Conservation (phyloP, 2,329 filamentous ascomycete species). For the Fusarium sp. region DNA sequence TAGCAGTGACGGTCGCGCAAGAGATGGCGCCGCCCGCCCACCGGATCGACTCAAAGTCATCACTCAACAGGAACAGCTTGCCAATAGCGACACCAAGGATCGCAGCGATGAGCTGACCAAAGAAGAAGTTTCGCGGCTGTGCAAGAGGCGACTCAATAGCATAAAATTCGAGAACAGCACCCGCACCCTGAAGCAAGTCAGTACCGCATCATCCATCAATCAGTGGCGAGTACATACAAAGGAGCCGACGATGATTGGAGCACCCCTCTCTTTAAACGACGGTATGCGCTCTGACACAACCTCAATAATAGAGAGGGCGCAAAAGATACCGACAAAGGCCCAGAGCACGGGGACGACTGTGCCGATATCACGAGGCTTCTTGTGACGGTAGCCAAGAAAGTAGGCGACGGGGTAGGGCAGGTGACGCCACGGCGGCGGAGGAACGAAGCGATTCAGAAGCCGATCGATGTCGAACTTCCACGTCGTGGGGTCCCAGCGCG, state of each 20-base stretch:
- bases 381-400: conserved; percentile 73
- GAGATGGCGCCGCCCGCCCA: conserved; percentile 75
- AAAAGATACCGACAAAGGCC: conserved; percentile 74
- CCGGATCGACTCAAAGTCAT: conserved; percentile 62
- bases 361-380: conserved; percentile 57
- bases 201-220: neutral
- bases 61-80: conserved; percentile 71
- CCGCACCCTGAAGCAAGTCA: conserved; percentile 68
- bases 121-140: conserved; percentile 76
- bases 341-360: conserved; percentile 71
- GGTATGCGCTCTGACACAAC: conserved; percentile 66
- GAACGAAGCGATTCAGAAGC: conserved; percentile 78
- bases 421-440: conserved; percentile 71
- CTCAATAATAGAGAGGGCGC: conserved; percentile 70
- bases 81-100: conserved; percentile 70
- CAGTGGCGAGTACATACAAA: conserved; percentile 65
- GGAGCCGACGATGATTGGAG: conserved; percentile 74
- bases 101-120: conserved; percentile 75
- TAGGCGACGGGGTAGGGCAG: conserved; percentile 75
- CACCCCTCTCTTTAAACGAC: conserved; percentile 62
- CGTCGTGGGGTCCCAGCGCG: conserved; percentile 31
- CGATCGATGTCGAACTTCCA: conserved; percentile 81
- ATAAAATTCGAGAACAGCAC: conserved; percentile 81
- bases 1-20: conserved; percentile 70
- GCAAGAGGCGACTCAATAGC: conserved; percentile 78